A percentile compares a stretch with the other conserved stretches of the same genome.
Conservation (phyloP, 2,329 filamentous ascomycete genomes). For the Paraphoma sp. region DNA sequence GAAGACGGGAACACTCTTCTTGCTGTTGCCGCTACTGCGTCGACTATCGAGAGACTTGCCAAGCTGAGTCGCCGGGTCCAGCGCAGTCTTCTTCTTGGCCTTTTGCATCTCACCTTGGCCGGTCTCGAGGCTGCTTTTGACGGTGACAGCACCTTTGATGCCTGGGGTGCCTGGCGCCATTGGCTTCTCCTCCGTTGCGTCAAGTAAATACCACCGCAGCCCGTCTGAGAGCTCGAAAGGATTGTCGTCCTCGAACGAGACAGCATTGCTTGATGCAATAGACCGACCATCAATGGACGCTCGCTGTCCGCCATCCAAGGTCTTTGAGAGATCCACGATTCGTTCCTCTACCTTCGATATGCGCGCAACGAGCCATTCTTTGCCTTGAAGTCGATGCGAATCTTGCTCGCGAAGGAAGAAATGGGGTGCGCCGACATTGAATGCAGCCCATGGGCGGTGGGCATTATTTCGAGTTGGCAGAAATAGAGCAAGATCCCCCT, state of each 20-base stretch:
- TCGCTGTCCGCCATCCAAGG: constrained; percentile 60
- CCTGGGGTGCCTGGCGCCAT: constrained; percentile 89
- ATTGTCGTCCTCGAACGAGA: constrained; percentile 83
- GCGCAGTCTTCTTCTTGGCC: constrained; percentile 52
- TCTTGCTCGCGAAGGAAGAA: constrained; percentile 97
- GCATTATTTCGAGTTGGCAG: constrained; percentile 93
- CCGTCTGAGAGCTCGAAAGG: constrained; percentile 96
- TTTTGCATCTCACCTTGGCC: constrained; percentile 72
- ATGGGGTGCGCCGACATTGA: constrained; percentile 96
- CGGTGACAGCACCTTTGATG: constrained; percentile 82
- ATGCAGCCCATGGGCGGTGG: constrained; percentile 95
- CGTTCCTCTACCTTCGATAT: constrained; percentile 92
- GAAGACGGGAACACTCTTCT: constrained; percentile 67
- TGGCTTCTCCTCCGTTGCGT: constrained; percentile 91
- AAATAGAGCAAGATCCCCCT: constrained; percentile 93
- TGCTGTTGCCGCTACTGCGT: constrained; percentile 84
- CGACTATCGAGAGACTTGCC: constrained; percentile 91
- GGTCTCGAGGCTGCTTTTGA: constrained; percentile 85
- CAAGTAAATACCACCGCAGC: constrained; percentile 93
- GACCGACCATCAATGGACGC: constrained; percentile 54
- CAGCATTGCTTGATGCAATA: constrained; percentile 59
- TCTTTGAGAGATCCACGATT: constrained; percentile 89
- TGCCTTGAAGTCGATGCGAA: constrained; percentile 78
- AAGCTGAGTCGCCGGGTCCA: constrained; percentile 58
- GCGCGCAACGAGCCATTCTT: constrained; percentile 96